Evolutionary conservation across 73 alveolate genomes (phyloP).

Genomic region (Durusdinium trenchii): DNA sequence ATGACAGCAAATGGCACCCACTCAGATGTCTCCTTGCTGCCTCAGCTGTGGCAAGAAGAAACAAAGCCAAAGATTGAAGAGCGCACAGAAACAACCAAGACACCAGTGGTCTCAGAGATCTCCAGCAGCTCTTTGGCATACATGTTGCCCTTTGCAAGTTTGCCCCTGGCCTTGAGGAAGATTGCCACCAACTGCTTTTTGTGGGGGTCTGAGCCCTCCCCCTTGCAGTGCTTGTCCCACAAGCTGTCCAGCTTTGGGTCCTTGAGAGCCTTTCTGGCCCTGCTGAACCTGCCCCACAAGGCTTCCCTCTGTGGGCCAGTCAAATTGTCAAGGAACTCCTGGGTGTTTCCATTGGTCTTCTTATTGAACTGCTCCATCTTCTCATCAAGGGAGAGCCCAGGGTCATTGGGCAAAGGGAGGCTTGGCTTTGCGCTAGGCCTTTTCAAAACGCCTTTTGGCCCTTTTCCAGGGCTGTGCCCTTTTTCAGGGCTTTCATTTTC

Average conservation of each 20-base stretch:
- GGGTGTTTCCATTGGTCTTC: background rate
- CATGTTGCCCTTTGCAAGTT: background rate
- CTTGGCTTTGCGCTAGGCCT: background rate
- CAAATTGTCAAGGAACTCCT: background rate
- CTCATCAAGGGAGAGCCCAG: background rate
- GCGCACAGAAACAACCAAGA: background rate
- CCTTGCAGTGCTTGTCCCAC: slow-evolving; percentile 3
- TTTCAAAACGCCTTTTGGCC: background rate
- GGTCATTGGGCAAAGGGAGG: background rate
- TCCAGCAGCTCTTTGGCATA: background rate
- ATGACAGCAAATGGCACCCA: slow-evolving; percentile 2
- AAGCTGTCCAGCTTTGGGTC: background rate
- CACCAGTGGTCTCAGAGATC: background rate
- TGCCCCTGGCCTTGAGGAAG: background rate
- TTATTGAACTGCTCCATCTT: background rate
- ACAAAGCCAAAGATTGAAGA: no score
- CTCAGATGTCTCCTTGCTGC: background rate
- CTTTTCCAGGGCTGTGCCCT: background rate
- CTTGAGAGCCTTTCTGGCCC: background rate
- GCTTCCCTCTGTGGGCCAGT: background rate
- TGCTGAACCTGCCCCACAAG: background rate
- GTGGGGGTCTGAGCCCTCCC: background rate
- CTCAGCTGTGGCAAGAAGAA: no score
- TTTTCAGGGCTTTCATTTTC: background rate
- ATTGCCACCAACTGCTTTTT: background rate